Evolutionary conservation across 352 stramenopile genomes (phyloP), one percentile per base, ranked within the genome.

Genomic region (Phytophthora lateralis): DNA sequence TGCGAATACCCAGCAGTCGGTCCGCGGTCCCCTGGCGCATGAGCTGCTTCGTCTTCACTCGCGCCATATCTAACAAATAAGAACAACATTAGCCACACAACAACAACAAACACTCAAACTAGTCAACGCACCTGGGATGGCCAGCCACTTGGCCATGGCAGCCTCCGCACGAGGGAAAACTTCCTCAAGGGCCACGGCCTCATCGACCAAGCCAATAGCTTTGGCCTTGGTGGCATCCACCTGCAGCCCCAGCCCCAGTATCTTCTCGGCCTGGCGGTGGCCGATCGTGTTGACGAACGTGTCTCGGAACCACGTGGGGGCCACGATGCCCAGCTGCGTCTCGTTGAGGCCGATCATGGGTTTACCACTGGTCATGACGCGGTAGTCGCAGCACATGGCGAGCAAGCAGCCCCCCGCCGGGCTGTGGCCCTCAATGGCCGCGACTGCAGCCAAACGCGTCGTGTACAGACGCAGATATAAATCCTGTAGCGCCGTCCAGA

Each of bases 261-360:
- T 93, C 66, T 93, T 95, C 66, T 95, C 84, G 26, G 86, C 85
- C 50, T 95, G 71, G 10, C 86, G 82, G 69, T 93, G 82, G 35
- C 86, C 84, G 37, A 93, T 91, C 27, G 84, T 93, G 68, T 95
- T 95, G 44, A 93, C 71, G 60, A 95, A 92, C 29, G 81, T 89
- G 49, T 89, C 80, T 20, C 78, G 78, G 43, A 95, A 91, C 85
- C 87, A 94, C 50, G 78, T 89, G 4, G 84, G 80, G 14, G 85
- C 88, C 34, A 93, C 85, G 44, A 98, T 97, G 32, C 96, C 95
- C 29, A 98, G 66, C 60, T 96, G 81, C 6, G 91, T 97, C 78
- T 98, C 95, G 64, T 98, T 98, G 30, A 98, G 75, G 10, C 95
- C 95, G 63, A 98, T 98, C 30, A 88, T 80, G n/a, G 81, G 76